Conservation (phyloP, 768 basidiomycete species). For the Lentinula edodes region DNA sequence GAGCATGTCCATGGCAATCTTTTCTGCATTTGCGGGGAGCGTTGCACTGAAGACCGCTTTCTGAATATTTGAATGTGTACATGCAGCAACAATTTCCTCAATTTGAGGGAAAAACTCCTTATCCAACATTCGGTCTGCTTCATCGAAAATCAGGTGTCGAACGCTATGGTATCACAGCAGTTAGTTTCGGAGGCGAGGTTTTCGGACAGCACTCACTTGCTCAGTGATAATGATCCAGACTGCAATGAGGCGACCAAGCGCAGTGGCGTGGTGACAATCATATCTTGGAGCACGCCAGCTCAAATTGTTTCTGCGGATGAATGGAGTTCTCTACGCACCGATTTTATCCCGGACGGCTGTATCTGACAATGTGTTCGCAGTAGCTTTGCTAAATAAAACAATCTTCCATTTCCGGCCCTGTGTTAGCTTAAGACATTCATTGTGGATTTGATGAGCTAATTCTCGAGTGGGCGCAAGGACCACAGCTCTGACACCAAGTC, state of each 20-base stretch:
- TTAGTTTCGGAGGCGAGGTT: background rate
- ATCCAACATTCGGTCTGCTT: slow-evolving; percentile 89
- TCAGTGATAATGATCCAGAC: slow-evolving; percentile 55
- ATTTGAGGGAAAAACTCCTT: slow-evolving; percentile 84
- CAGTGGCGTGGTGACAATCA: slow-evolving; percentile 90
- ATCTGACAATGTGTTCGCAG: slow-evolving; percentile 74
- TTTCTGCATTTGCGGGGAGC: slow-evolving; percentile 83
- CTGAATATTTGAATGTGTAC: slow-evolving; percentile 61
- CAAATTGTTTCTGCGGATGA: background rate
- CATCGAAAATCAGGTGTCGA: slow-evolving; percentile 81
- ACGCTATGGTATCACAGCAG: slow-evolving; percentile 43
- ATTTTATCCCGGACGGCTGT: slow-evolving; percentile 71
- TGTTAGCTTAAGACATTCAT: slow-evolving; percentile 80
- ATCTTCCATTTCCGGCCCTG: slow-evolving; percentile 81
- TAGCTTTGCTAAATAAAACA: slow-evolving; percentile 83
- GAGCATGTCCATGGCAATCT: slow-evolving; percentile 80
- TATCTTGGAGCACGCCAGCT: slow-evolving; percentile 41
- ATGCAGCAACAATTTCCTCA: slow-evolving; percentile 79
- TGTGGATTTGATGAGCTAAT: slow-evolving; percentile 92
- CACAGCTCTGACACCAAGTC: slow-evolving; percentile 67
- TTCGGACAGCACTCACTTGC: slow-evolving; percentile 53
- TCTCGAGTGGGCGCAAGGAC: slow-evolving; percentile 92
- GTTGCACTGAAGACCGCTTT: slow-evolving; percentile 96
- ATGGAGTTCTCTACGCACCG: slow-evolving; percentile 40
- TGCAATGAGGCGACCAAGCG: slow-evolving; percentile 80